Conservation (phyloP, 148 eudicot species). For the Rhododendron kiyosumense region DNA sequence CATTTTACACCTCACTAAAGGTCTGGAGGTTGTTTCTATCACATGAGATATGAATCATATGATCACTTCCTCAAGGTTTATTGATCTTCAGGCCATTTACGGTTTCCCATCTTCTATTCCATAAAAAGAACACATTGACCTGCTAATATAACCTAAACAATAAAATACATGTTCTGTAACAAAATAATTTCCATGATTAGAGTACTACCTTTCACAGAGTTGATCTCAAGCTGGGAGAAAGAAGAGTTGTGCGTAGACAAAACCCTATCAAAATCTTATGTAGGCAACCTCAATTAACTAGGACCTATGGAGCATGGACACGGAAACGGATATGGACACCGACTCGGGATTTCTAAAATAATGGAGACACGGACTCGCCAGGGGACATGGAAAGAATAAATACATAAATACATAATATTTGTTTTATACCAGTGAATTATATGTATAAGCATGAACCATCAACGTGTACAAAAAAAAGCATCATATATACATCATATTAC, state of each 20-base stretch:
- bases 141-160: background rate
- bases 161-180: background rate
- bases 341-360: too few relatives aligned
- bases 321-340: too few relatives aligned
- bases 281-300: background rate
- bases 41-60: background rate
- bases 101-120: background rate
- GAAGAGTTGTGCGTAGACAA: background rate
- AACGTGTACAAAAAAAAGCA: too few relatives aligned
- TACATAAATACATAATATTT: too few relatives aligned
- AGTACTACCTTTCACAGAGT: background rate
- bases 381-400: too few relatives aligned
- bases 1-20: background rate
- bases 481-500: too few relatives aligned
- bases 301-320: background rate
- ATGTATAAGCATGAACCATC: too few relatives aligned
- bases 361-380: too few relatives aligned
- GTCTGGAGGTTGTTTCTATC: background rate
- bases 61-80: background rate
- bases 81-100: background rate
- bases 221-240: background rate
- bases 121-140: background rate
- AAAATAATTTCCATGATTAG: background rate
- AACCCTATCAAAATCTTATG: background rate
- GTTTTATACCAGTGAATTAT: too few relatives aligned